Percentiles rank a stretch among this genome's conserved stretches.
Evolutionary conservation across 495 filamentous ascomycete genomes (phyloP).

Genomic region (Lophiotrema nucula): DNA sequence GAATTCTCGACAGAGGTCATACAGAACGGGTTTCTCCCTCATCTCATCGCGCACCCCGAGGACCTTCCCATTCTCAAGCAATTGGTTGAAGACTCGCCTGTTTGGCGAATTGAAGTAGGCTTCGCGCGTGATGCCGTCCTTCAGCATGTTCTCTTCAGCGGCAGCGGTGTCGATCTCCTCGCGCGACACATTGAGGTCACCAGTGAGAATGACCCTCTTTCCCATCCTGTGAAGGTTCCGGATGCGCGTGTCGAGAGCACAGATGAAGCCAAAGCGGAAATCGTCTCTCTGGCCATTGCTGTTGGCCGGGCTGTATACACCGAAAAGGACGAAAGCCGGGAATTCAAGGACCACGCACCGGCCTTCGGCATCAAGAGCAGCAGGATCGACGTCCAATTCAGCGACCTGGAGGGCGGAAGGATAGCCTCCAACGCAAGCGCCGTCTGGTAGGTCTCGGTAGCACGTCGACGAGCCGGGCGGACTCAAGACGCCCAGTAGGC

Average conservation of each 20-base stretch:
- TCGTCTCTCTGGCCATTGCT: slow-evolving; percentile 79
- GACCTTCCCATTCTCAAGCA: slow-evolving; percentile 71
- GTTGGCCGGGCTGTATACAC: slow-evolving; percentile 84
- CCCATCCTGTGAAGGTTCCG: slow-evolving; percentile 79
- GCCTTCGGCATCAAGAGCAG: slow-evolving; percentile 82
- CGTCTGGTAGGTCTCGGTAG: slow-evolving; percentile 72
- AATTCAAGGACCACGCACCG: slow-evolving; percentile 93
- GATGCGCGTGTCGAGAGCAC: slow-evolving; percentile 74
- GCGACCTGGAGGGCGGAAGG: slow-evolving; percentile 66
- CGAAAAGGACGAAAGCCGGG: slow-evolving; percentile 89
- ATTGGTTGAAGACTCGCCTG: slow-evolving; percentile 81
- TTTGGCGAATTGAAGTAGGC: slow-evolving; percentile 72
- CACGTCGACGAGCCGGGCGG: slow-evolving; percentile 71
- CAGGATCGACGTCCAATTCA: slow-evolving; percentile 61
- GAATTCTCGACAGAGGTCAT: slow-evolving; percentile 83
- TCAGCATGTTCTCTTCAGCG: slow-evolving; percentile 65
- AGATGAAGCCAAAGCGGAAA: slow-evolving; percentile 78
- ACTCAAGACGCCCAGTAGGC: slow-evolving; percentile 77
- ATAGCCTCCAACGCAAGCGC: slow-evolving; percentile 92
- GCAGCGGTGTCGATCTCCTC: slow-evolving; percentile 71
- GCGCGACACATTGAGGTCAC: slow-evolving; percentile 86
- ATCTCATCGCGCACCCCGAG: slow-evolving; percentile 67
- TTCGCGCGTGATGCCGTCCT: slow-evolving; percentile 62
- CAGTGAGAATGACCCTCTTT: slow-evolving; percentile 79
- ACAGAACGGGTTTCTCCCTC: slow-evolving; percentile 71